Evolutionary conservation across 2,329 filamentous ascomycete genomes (phyloP).

Genomic region (Plenodomus lindquistii): DNA sequence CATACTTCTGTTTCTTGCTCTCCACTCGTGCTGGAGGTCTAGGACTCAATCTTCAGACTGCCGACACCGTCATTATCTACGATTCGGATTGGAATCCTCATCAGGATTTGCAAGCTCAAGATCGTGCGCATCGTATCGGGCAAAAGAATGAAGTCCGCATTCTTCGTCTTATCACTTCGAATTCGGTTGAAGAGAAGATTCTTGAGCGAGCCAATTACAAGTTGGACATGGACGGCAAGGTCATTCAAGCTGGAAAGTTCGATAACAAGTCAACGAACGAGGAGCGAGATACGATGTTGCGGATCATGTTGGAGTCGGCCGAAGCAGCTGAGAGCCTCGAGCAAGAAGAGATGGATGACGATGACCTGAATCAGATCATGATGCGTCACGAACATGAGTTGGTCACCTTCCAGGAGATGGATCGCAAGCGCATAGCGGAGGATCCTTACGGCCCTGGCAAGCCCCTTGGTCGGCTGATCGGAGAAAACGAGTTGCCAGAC

Average conservation of each 20-base stretch:
- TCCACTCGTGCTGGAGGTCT: constrained; percentile 98
- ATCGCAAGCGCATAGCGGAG: constrained; percentile 70
- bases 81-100: constrained; percentile 99
- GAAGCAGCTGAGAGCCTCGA: constrained; percentile 72
- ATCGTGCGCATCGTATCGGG: constrained; percentile 99
- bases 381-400: constrained; percentile 86
- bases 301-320: constrained; percentile 85
- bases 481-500: constrained; percentile 85
- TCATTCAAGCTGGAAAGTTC: constrained; percentile 98
- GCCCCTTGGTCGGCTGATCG: constrained; percentile 76
- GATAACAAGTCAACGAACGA: constrained; percentile 99
- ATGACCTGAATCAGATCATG: constrained; percentile 93
- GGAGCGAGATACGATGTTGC: constrained; percentile 94
- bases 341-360: constrained; percentile 97
- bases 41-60: constrained; percentile 94
- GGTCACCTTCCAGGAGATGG: constrained; percentile 76
- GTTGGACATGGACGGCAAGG: constrained; percentile 98
- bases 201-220: constrained; percentile 96
- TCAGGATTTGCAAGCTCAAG: constrained; percentile 97
- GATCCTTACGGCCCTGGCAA: constrained; percentile 74
- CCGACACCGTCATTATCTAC: constrained; percentile 99
- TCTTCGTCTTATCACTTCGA: constrained; percentile 90
- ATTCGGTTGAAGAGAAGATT: constrained; percentile 98
- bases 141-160: constrained; percentile 99
- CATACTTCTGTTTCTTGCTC: constrained; percentile 97